Conservation (phyloP, 2,329 filamentous ascomycete species). For the Penicillium digitatum region DNA sequence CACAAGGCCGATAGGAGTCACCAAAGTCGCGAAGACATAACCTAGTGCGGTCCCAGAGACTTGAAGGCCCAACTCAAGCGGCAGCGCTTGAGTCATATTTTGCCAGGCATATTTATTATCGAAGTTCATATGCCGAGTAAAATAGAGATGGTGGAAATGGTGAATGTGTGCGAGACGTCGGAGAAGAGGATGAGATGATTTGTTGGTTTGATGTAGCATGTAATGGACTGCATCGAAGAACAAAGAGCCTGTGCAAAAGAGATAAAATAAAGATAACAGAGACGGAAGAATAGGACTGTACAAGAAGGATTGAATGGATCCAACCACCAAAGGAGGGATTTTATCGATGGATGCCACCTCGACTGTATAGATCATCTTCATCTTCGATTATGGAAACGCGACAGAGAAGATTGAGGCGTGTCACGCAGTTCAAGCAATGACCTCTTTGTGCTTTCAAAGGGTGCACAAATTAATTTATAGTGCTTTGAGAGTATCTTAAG, state of each 20-base stretch:
- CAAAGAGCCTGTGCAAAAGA: constrained; percentile 15
- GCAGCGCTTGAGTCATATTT: constrained; percentile 17
- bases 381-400: neutral
- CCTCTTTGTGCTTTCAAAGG: neutral
- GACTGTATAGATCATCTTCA: neutral
- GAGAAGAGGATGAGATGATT: constrained; percentile 12
- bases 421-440: neutral
- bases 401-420: neutral
- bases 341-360: neutral
- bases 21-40: constrained; percentile 1
- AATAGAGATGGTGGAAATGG: constrained; percentile 22
- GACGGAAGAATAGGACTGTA: neutral
- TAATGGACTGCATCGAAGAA: constrained; percentile 20
- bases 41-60: constrained; percentile 9
- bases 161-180: constrained; percentile 15
- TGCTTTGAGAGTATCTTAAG: neutral
- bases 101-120: constrained; percentile 12
- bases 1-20: neutral
- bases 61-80: constrained; percentile 14
- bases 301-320: neutral
- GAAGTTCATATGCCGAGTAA: constrained; percentile 16
- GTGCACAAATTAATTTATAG: neutral
- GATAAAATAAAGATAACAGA: constrained; percentile 9
- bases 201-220: constrained; percentile 16
- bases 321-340: neutral